A percentile compares a stretch with the other conserved stretches of the same genome.
phyloP scores from a whole-genome alignment of 176 grass and related monocot genomes.

The Musa beccarii region DNA sequence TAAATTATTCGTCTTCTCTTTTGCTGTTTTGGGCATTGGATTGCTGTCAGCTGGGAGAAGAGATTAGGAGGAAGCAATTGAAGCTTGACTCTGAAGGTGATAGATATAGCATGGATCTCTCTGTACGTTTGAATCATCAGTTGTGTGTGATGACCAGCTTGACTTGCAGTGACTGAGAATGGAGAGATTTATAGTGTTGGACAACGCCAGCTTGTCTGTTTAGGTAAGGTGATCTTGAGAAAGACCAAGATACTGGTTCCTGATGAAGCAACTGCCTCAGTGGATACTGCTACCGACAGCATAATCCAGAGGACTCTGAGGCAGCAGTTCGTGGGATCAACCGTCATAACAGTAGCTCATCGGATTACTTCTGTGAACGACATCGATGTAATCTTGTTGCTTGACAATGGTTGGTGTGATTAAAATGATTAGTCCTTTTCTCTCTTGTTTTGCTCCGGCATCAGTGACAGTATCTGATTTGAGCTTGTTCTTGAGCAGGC shows the following conservation, averaged over 20 bases:
- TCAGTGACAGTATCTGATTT: background rate
- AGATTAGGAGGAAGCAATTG: slow-evolving; percentile 54
- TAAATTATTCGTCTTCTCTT: background rate
- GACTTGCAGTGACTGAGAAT: slow-evolving; percentile 53
- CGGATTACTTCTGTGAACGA: slow-evolving; percentile 71
- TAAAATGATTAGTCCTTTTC: background rate
- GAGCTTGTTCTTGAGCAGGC: background rate
- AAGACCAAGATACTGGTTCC: slow-evolving; percentile 68
- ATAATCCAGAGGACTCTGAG: slow-evolving; percentile 57
- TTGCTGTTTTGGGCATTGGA: slow-evolving; percentile 42
- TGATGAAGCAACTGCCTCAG: slow-evolving; percentile 76
- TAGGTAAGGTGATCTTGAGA: slow-evolving; percentile 45
- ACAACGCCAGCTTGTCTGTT: slow-evolving; percentile 76
- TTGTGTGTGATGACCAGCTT: background rate
- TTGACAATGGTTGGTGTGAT: slow-evolving; percentile 55
- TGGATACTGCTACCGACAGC: slow-evolving; percentile 63
- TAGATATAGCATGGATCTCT: no score
- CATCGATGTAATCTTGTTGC: slow-evolving; percentile 70
- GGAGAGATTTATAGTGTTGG: slow-evolving; percentile 79
- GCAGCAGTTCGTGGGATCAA: slow-evolving; percentile 55
- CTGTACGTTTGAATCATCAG: background rate
- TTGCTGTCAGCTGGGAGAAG: slow-evolving; percentile 56
- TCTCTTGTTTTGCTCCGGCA: no score
- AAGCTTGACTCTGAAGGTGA: slow-evolving; percentile 67
- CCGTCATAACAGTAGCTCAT: slow-evolving; percentile 76